phyloP scores from a whole-genome alignment of 2,329 filamentous ascomycete genomes.

The Leptographium wingfieldii region DNA sequence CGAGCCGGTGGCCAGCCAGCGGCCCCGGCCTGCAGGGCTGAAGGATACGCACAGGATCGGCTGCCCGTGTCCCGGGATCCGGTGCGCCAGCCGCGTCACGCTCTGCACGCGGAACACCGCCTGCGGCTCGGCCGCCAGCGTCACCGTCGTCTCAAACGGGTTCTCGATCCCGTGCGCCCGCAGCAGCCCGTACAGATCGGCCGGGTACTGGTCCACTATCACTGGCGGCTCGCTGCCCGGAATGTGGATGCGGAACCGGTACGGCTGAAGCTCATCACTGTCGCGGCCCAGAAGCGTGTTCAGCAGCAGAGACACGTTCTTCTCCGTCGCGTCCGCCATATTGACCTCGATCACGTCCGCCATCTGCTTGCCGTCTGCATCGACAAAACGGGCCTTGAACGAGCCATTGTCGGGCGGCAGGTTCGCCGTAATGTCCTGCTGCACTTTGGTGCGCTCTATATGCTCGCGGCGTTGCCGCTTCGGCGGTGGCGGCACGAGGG shows the following conservation, averaged over 20 bases:
- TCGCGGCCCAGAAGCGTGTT: conserved; percentile 67
- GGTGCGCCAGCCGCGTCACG: conserved; percentile 78
- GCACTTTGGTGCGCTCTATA: conserved; percentile 56
- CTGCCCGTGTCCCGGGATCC: conserved; percentile 83
- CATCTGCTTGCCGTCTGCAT: conserved; percentile 63
- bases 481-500: conserved; percentile 22
- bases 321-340: conserved; percentile 72
- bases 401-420: conserved; percentile 59
- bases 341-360: conserved; percentile 61
- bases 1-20: conserved; percentile 71
- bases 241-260: conserved; percentile 48
- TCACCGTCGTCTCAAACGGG: conserved; percentile 38
- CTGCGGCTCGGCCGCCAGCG: conserved; percentile 60
- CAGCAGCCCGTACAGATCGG: conserved; percentile 41
- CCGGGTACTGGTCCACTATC: conserved; percentile 43
- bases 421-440: conserved; percentile 61
- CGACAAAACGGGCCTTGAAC: conserved; percentile 77
- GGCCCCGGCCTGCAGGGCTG: conserved; percentile 60
- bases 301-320: conserved; percentile 75
- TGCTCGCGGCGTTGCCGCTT: conserved; percentile 75
- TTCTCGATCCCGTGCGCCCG: conserved; percentile 43
- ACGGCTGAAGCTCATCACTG: conserved; percentile 46
- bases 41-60: conserved; percentile 80
- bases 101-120: conserved; percentile 89
- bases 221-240: conserved; percentile 31